Percentiles rank a stretch among this genome's conserved stretches.
Evolutionary conservation across 2,329 filamentous ascomycete species (phyloP).

Genomic region (Alternaria incomplexa): DNA sequence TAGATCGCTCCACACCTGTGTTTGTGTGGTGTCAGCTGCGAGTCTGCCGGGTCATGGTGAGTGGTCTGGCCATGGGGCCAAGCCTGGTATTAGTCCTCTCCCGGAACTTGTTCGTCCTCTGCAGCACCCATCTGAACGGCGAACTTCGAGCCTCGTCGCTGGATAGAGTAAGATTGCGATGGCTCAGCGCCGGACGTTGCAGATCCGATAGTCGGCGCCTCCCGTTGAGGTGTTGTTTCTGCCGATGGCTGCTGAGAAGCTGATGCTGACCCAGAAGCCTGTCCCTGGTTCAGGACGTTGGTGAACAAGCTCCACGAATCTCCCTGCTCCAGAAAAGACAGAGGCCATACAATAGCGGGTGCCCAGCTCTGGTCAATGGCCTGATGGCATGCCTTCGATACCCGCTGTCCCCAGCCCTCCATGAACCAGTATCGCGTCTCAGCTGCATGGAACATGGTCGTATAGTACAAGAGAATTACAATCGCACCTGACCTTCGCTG

Average conservation of each 20-base stretch:
- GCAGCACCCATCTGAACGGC: background rate
- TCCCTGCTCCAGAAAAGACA: constrained; percentile 20
- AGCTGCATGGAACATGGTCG: constrained; percentile 41
- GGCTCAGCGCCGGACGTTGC: background rate
- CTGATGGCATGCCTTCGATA: constrained; percentile 32
- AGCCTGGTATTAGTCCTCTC: background rate
- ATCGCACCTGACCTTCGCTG: constrained; percentile 43
- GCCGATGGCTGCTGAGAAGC: constrained; percentile 6
- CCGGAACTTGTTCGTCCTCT: background rate
- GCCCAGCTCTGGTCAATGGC: constrained; percentile 34
- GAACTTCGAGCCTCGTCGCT: background rate
- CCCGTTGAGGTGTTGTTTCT: constrained; percentile 4
- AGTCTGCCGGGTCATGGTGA: background rate
- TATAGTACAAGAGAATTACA: constrained; percentile 49
- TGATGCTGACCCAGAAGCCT: background rate
- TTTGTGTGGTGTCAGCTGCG: background rate
- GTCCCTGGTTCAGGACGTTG: background rate
- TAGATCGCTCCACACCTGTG: background rate
- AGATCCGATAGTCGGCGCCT: background rate
- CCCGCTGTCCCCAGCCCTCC: constrained; percentile 39
- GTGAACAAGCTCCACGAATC: constrained; percentile 13
- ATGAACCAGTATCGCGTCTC: constrained; percentile 51
- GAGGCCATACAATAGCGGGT: constrained; percentile 34
- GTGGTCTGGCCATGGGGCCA: background rate
- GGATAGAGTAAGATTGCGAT: background rate